Evolutionary conservation across 2,329 filamentous ascomycete genomes (phyloP).

Genomic region (Zymoseptoria ardabiliae): DNA sequence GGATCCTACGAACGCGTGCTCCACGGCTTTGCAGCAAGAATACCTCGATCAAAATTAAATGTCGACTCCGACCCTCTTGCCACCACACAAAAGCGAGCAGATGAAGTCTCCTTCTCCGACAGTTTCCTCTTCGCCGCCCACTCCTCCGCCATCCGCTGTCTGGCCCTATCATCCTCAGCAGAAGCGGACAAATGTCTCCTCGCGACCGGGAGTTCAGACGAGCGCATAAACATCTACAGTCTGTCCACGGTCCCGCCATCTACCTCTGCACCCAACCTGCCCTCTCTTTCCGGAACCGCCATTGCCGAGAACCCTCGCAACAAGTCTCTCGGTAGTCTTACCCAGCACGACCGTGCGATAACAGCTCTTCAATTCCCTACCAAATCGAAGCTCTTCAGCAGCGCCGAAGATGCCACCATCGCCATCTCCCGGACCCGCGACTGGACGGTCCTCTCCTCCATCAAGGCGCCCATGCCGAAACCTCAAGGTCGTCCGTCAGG

Average conservation of each 20-base stretch:
- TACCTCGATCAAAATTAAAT: slow-evolving; percentile 37
- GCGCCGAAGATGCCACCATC: slow-evolving; percentile 84
- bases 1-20: slow-evolving; percentile 92
- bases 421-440: slow-evolving; percentile 81
- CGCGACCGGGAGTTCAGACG: slow-evolving; percentile 86
- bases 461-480: slow-evolving; percentile 84
- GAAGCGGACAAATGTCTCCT: slow-evolving; percentile 70
- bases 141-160: slow-evolving; percentile 77
- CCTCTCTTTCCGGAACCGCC: slow-evolving; percentile 59
- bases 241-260: slow-evolving; percentile 54
- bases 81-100: slow-evolving; percentile 3
- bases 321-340: slow-evolving; percentile 74
- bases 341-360: slow-evolving; percentile 79
- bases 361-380: slow-evolving; percentile 76
- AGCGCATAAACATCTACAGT: slow-evolving; percentile 90
- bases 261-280: slow-evolving; percentile 51
- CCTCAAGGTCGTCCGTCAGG: slow-evolving; percentile 73
- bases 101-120: slow-evolving; percentile 65
- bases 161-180: slow-evolving; percentile 67
- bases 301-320: slow-evolving; percentile 82
- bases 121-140: slow-evolving; percentile 96
- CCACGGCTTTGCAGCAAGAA: slow-evolving; percentile 77
- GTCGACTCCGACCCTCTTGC: slow-evolving; percentile 6
- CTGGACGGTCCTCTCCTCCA: slow-evolving; percentile 78
- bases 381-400: slow-evolving; percentile 77